Conservation (phyloP, 2,329 filamentous ascomycete species). For the Aspergillus novoparasiticus region DNA sequence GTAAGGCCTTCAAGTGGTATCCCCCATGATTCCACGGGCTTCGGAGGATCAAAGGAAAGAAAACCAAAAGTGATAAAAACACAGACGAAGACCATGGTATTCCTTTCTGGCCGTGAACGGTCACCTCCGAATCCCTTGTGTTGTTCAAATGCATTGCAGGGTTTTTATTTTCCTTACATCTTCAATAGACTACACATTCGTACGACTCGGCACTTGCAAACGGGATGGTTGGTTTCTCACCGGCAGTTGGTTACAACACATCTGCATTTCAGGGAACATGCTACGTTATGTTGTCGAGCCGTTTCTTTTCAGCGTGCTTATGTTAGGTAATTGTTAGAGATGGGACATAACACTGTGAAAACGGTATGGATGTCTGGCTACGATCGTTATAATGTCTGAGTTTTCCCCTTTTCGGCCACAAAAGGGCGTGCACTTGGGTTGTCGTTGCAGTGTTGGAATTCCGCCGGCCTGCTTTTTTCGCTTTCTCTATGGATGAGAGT, state of each 20-base stretch:
- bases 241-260: neutral
- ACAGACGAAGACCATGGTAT: neutral
- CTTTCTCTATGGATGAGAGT: slow-evolving; percentile 18
- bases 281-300: neutral
- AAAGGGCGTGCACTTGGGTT: slow-evolving; percentile 18
- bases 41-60: neutral
- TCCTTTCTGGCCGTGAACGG: neutral
- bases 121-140: slow-evolving; percentile 1
- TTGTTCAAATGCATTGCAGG: slow-evolving; percentile 19
- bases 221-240: neutral
- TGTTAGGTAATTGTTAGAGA: slow-evolving; percentile 5
- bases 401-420: neutral
- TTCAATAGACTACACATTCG: slow-evolving; percentile 22
- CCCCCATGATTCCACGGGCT: neutral
- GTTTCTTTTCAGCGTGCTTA: slow-evolving; percentile 3
- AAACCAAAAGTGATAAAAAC: slow-evolving; percentile 6
- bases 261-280: neutral
- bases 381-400: slow-evolving; percentile 13
- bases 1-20: slow-evolving; percentile 22
- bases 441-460: slow-evolving; percentile 16
- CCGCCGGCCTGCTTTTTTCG: slow-evolving; percentile 16
- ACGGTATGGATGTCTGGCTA: slow-evolving; percentile 5
- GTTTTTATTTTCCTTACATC: slow-evolving; percentile 11
- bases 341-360: neutral
- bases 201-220: slow-evolving; percentile 9